These are phyloP conservation scores for Eucalyptus cladocalyx DNA, from an alignment of 345 rosid species.

Conservation along the genomic window DNA sequence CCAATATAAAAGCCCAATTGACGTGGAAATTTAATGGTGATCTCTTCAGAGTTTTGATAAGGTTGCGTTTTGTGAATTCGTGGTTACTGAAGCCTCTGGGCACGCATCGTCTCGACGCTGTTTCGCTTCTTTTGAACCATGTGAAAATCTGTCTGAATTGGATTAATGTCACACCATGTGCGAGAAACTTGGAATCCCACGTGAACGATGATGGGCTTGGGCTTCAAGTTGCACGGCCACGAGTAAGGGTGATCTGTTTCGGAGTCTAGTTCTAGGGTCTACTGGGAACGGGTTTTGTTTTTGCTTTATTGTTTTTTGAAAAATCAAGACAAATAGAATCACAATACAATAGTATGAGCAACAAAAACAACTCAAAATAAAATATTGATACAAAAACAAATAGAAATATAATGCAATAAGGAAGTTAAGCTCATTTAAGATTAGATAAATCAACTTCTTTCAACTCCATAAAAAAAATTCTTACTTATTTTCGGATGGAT, in stretches of 20 bases:
- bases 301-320: background rate
- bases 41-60: background rate
- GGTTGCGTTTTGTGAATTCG: background rate
- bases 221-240: background rate
- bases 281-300: background rate
- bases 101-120: background rate
- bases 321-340: background rate
- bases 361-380: background rate
- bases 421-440: background rate
- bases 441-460: background rate
- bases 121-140: background rate
- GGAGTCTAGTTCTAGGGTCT: background rate
- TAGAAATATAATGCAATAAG: background rate
- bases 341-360: background rate
- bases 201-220: background rate
- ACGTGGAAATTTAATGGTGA: background rate
- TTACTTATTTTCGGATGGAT: background rate
- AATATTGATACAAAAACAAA: background rate
- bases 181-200: background rate
- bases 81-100: background rate
- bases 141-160: background rate
- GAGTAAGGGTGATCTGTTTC: background rate
- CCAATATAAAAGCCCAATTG: background rate
- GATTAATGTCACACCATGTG: background rate
- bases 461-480: background rate